These are phyloP conservation scores for Peltaster fructicola DNA, from an alignment of 2,329 filamentous ascomycete species.

Conservation along the genomic window DNA sequence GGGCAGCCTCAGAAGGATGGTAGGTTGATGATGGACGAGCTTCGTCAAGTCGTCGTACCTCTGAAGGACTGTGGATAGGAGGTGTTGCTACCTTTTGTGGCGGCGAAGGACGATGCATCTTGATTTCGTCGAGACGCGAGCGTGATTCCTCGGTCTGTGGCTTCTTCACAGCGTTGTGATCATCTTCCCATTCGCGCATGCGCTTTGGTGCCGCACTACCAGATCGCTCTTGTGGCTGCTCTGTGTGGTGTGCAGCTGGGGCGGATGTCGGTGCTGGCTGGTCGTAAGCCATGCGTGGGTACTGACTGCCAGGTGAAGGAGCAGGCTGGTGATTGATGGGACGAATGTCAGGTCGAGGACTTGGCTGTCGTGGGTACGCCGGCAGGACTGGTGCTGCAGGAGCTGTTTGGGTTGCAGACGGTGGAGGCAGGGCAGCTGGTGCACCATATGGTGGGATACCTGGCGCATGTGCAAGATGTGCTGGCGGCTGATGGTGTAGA, in stretches of 20 bases:
- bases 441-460: conserved; percentile 3
- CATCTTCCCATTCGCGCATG: conserved; percentile 82
- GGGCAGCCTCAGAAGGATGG: conserved; percentile 81
- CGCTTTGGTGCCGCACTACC: conserved; percentile 65
- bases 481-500: conserved; percentile 34
- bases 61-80: conserved; percentile 64
- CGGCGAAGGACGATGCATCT: conserved; percentile 46
- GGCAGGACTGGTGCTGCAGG: no score
- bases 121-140: conserved; percentile 69
- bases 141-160: conserved; percentile 75
- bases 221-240: conserved; percentile 66
- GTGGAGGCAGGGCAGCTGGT: conserved; percentile 19
- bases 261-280: conserved; percentile 49
- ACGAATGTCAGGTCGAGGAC: conserved; percentile 64
- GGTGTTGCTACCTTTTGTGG: conserved; percentile 37
- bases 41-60: conserved; percentile 41
- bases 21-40: conserved; percentile 53
- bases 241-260: conserved; percentile 43
- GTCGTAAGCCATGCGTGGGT: conserved; percentile 64
- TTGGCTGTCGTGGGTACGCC: conserved; percentile 41
- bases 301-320: conserved; percentile 74
- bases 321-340: conserved; percentile 61
- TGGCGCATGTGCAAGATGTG: conserved; percentile 11
- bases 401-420: conserved; percentile 27
- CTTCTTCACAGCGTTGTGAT: conserved; percentile 52